Conservation (phyloP, 495 filamentous ascomycete genomes). For the Tuber microsphaerosporum region DNA sequence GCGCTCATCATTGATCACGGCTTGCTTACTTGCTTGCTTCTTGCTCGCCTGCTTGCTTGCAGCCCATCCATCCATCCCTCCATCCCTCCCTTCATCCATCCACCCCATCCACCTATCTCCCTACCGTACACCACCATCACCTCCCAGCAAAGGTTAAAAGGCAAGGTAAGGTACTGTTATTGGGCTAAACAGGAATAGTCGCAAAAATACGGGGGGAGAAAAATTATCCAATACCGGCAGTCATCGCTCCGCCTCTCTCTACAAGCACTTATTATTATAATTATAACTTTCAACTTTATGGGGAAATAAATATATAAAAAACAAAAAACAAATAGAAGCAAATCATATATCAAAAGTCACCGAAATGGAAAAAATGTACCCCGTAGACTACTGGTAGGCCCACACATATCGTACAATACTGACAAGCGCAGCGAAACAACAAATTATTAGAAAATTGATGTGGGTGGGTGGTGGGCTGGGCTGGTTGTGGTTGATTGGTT, state of each 20-base stretch:
- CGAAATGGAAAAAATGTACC: neutral
- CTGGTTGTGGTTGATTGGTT: neutral
- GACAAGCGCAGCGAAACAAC: neutral
- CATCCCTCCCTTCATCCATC: neutral
- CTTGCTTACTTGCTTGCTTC: neutral
- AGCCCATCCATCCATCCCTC: neutral
- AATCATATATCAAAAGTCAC: neutral
- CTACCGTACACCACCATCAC: neutral
- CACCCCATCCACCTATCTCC: slow-evolving; percentile 3
- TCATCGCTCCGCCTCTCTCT: neutral
- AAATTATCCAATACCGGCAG: neutral
- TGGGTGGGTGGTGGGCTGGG: neutral
- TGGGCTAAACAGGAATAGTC: slow-evolving; percentile 2
- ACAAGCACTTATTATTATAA: neutral
- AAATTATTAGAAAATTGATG: neutral
- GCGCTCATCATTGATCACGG: neutral
- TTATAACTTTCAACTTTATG: neutral
- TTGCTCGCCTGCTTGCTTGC: slow-evolving; percentile 1
- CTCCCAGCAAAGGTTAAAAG: slow-evolving; percentile 24
- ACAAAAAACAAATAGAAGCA: neutral
- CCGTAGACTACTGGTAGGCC: too few species aligned
- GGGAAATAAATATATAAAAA: neutral
- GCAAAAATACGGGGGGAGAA: neutral
- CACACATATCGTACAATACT: neutral
- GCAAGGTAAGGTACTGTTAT: slow-evolving; percentile 30